Evolutionary conservation across 2,329 filamentous ascomycete genomes (phyloP).

Genomic region (Volutella citrinella): DNA sequence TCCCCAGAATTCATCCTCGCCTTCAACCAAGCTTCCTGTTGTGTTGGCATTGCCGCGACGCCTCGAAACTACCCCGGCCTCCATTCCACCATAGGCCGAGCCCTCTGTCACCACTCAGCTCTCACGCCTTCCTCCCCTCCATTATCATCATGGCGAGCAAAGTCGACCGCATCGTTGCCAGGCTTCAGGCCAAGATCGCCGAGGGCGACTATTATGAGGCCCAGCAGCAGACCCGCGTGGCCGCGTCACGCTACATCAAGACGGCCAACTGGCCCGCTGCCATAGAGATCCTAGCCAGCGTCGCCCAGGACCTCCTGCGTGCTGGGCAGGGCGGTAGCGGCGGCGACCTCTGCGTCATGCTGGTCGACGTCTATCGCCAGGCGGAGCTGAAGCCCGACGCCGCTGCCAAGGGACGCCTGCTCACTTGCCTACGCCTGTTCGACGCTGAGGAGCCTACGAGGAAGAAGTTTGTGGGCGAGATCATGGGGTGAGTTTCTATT

Average conservation of each 20-base stretch:
- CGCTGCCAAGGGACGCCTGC: constrained; percentile 68
- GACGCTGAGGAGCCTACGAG: constrained; percentile 80
- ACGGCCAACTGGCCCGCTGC: constrained; percentile 79
- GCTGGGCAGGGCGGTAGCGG: constrained; percentile 93
- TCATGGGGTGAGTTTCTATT: constrained; percentile 69
- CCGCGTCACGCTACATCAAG: constrained; percentile 92
- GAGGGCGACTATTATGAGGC: constrained; percentile 97
- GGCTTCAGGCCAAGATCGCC: constrained; percentile 80
- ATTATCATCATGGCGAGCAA: constrained; percentile 37
- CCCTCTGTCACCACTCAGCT: constrained; percentile 22
- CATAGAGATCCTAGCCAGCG: constrained; percentile 80
- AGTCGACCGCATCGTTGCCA: constrained; percentile 51
- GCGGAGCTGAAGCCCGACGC: constrained; percentile 75
- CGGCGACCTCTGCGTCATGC: constrained; percentile 81
- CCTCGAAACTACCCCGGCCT: background rate
- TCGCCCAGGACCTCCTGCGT: constrained; percentile 80
- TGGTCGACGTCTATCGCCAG: constrained; percentile 89
- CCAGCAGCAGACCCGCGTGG: constrained; percentile 95
- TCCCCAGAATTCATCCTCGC: constrained; percentile 5
- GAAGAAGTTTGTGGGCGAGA: constrained; percentile 87
- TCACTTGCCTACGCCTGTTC: constrained; percentile 79
- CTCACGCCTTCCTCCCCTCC: no score
- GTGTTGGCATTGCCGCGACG: constrained; percentile 3
- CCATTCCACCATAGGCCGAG: constrained; percentile 5
- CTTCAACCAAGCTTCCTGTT: constrained; percentile 2